Base-by-base conservation (phyloP, 1,139 yeast species). In the Geotrichum aggregatum region DNA sequence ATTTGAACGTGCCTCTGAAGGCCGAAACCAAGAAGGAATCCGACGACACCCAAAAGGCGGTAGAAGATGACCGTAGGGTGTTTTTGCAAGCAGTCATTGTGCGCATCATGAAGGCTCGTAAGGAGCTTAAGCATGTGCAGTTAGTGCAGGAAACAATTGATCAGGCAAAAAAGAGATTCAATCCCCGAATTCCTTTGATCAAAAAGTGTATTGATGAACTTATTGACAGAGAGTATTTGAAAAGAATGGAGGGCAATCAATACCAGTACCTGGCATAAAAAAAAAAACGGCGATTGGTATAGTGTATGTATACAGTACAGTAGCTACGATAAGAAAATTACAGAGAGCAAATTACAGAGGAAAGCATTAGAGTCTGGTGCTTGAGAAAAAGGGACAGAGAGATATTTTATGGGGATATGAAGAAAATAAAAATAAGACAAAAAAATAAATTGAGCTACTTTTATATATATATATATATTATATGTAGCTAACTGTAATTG, bases 31-130 rank as follows among this genome's bases (percentile, higher is more conserved):
- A 76, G 63, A 86, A 78, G 59, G 98, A 92, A 64, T 81, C 80
- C 41, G 91, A 83, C 50, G 95, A 87, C 58, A 82, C 95, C 1
- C 84, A 80, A 62, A 84, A 84, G 69, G 96, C 89, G 65, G 81
- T 92, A 58, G 89, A 84, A 61, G 92, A 88, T 64, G 87, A 89
- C 56, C 81, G 98, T 63, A 87, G 84, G 72, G 81, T 86, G 65
- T 84, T 84, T 71, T 76, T 92, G 63, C 87, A 89, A 65, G 96
- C 98, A 1, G 87, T 95, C 63, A 88, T 92, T 70, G 98, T 92
- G 44, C 80, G 98, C 63, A 87, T 92, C 64, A 92, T 92, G 98
- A 92, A 92, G 73, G 91, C 96, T 1, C 79, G 97, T 65, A 86
- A 89, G 69, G 77, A 76, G 49, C 75, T 88, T 61, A 80, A 82